Evolutionary conservation across 2,329 filamentous ascomycete species (phyloP), one percentile per base, ranked within the genome.

Genomic region (Fusarium stilboides): DNA sequence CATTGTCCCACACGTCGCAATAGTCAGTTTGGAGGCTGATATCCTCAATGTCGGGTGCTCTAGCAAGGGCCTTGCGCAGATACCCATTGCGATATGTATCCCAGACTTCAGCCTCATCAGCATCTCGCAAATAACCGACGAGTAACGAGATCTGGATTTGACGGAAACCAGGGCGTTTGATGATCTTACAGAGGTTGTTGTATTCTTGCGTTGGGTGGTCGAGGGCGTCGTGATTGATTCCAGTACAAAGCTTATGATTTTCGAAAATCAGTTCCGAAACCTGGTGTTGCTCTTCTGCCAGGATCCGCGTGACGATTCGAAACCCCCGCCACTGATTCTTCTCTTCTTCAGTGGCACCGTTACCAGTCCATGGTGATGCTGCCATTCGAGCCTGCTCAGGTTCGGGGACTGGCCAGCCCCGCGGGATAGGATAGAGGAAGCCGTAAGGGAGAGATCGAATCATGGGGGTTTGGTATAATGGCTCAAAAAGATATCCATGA

Each of bases 31-130:
- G 39, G 5, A 53, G 39, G 20, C 10, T 13, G 22, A 53, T 15
- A 34, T 53, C 20, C 26, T 44, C 50, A 12, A 53, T 42, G 22
- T 44, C 20, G 8, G 50, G 19, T 43, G 39, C 28, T 31, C 26
- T 20, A 5, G 50, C 37, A 19, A 53, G 39, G 3, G 50, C 50
- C 8, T 53, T 53, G 28, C 37, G 22, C 14, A 53, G 15, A 34
- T 53, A 37, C 10, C 26, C 6, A 15, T 53, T 53, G 39, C 50
- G 50, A 34, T 33, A 43, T 10, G 15, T 44, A 14, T 33, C 39
- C 50, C 39, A 43, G 15, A 8, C 39, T 22, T 53, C 28, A 24
- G 50, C 37, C 9, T 34, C 37, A 9, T 26, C 39, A 14, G 14
- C 26, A 10, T 53, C 37, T 17, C 39, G 19, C 39, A 34, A 17